phyloP scores from a whole-genome alignment of 2,329 filamentous ascomycete species.

The Beauveria brongniartii region DNA sequence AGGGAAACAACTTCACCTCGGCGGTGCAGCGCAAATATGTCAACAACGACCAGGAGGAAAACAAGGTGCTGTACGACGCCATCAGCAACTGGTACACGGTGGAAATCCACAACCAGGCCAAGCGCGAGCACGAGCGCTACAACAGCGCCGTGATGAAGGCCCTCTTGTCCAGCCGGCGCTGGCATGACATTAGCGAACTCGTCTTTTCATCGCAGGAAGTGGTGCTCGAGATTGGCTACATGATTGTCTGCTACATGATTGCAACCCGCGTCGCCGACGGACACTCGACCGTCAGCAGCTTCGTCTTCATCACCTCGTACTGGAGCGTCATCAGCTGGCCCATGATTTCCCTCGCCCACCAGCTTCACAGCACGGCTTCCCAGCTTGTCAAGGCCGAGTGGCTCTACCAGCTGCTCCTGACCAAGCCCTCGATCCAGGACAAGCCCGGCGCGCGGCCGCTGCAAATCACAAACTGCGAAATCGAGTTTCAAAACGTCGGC shows the following conservation, averaged over 20 bases:
- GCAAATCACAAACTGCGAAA: conserved; percentile 35
- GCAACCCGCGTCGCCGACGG: conserved; percentile 2
- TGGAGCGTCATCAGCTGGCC: conserved; percentile 43
- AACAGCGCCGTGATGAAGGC: conserved; percentile 11
- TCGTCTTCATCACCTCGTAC: conserved; percentile 58
- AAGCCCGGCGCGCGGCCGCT: conserved; percentile 36
- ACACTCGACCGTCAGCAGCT: conserved; percentile 38
- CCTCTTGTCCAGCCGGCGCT: conserved; percentile 8
- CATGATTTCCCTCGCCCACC: conserved; percentile 25
- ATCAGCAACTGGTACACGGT: conserved; percentile 45
- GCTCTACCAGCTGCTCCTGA: conserved; percentile 47
- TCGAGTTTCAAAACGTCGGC: conserved; percentile 45
- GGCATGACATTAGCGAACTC: conserved; percentile 11
- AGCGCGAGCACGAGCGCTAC: conserved; percentile 18
- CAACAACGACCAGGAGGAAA: conserved; percentile 14
- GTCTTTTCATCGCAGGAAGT: conserved; percentile 11
- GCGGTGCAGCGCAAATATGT: conserved; percentile 11
- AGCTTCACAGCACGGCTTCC: conserved; percentile 18
- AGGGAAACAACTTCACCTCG: conserved; percentile 13
- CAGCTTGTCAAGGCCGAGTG: conserved; percentile 59
- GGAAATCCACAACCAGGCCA: conserved; percentile 25
- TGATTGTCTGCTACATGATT: conserved; percentile 18
- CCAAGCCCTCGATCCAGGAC: conserved; percentile 47
- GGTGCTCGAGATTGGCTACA: conserved; percentile 16
- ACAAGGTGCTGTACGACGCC: conserved; percentile 16